Evolutionary conservation across 495 filamentous ascomycete genomes (phyloP).

Genomic region (Parathielavia hyrcaniae): DNA sequence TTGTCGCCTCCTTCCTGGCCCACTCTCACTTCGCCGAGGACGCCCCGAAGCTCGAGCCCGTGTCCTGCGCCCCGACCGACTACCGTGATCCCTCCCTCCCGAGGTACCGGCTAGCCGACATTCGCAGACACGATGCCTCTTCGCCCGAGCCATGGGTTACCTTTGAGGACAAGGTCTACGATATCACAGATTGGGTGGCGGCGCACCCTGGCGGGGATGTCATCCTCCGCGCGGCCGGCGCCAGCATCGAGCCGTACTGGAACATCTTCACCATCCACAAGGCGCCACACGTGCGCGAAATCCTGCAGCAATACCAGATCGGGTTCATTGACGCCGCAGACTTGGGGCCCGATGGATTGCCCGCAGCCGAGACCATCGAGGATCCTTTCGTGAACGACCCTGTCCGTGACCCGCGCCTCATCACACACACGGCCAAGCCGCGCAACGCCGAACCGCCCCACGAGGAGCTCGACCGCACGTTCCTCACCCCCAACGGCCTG

Average conservation of each 20-base stretch:
- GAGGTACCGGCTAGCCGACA: constrained; percentile 43
- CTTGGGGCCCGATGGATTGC: constrained; percentile 42
- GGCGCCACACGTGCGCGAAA: constrained; percentile 50
- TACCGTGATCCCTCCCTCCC: constrained; percentile 36
- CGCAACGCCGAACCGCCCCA: constrained; percentile 54
- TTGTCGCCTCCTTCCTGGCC: constrained; percentile 23
- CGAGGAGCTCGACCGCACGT: constrained; percentile 37
- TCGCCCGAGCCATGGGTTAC: constrained; percentile 48
- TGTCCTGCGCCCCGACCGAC: constrained; percentile 14
- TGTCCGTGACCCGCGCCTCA: constrained; percentile 42
- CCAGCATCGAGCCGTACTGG: constrained; percentile 56
- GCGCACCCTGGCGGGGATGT: constrained; percentile 57
- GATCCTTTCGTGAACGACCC: constrained; percentile 54
- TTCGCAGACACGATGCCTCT: constrained; percentile 43
- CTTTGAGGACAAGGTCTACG: constrained; percentile 49
- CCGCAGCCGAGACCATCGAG: constrained; percentile 42
- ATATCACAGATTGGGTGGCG: constrained; percentile 54
- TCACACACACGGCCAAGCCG: constrained; percentile 44
- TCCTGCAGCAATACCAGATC: constrained; percentile 50
- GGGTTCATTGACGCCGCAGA: constrained; percentile 48
- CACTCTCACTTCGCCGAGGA: constrained; percentile 17
- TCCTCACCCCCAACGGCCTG: constrained; percentile 48
- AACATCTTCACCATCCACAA: constrained; percentile 58
- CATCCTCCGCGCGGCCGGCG: constrained; percentile 53
- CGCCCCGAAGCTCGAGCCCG: neutral